phyloP scores from a whole-genome alignment of 257 asterid species.

The Nicotiana sylvestris region DNA sequence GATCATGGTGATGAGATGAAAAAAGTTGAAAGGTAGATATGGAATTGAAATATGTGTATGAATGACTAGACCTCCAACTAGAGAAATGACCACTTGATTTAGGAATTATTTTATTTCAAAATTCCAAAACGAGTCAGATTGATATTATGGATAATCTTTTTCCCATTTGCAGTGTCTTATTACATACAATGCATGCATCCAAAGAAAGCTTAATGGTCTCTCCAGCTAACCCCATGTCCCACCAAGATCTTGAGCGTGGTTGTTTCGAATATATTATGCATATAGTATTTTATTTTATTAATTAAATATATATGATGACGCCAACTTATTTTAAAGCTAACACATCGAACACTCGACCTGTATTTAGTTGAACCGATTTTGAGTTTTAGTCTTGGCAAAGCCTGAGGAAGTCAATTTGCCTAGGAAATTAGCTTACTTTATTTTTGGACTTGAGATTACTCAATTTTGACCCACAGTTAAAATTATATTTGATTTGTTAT shows the following conservation, averaged over 20 bases:
- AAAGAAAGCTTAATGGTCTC: conserved; percentile 6
- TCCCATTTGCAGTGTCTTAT: background rate
- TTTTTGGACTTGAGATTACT: too few species aligned
- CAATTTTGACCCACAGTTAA: too few species aligned
- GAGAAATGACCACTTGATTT: conserved; percentile 8
- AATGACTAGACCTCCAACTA: conserved; percentile 39
- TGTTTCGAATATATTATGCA: conserved; percentile 10
- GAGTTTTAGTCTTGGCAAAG: background rate
- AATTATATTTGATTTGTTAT: too few species aligned
- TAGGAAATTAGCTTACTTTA: too few species aligned
- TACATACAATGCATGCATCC: background rate
- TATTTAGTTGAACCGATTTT: background rate
- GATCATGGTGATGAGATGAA: conserved; percentile 8
- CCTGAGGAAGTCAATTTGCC: background rate
- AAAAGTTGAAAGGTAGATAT: background rate
- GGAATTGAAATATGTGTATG: background rate
- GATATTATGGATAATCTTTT: conserved; percentile 1
- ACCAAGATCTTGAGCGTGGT: conserved; percentile 20
- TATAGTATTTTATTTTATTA: background rate
- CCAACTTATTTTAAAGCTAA: background rate
- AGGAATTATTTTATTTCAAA: background rate
- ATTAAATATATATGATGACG: background rate
- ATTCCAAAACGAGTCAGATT: background rate
- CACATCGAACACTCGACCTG: background rate
- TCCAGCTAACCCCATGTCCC: background rate